phyloP scores from a whole-genome alignment of 345 rosid genomes.

The Ricinus communis region DNA sequence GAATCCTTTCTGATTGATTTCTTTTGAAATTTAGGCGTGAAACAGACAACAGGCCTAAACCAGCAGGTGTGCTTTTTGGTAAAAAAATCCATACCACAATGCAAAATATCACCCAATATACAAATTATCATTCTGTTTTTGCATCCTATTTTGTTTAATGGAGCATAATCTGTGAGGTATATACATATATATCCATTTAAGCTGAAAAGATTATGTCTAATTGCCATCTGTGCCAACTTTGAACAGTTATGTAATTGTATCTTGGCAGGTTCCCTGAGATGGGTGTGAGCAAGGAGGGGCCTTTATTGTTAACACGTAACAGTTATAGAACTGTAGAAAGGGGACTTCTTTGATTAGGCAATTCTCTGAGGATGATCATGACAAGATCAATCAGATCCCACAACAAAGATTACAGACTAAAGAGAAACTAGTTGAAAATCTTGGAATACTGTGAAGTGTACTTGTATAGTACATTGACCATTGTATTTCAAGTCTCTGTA shows the following conservation, averaged over 20 bases:
- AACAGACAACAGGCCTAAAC: background rate
- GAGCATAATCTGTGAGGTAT: background rate
- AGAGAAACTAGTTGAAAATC: background rate
- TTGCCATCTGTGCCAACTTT: background rate
- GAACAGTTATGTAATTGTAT: background rate
- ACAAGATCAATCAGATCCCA: constrained; percentile 3
- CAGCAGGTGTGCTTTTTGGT: background rate
- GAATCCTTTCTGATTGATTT: too few species aligned
- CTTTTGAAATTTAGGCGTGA: background rate
- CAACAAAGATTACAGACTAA: constrained; percentile 10
- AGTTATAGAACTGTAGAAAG: constrained; percentile 8
- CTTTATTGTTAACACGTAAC: background rate
- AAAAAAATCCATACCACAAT: background rate
- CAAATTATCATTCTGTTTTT: too few species aligned
- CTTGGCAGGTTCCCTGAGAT: constrained; percentile 9
- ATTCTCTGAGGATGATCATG: background rate
- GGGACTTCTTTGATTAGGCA: constrained; percentile 6
- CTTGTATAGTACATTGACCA: too few species aligned
- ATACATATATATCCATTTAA: background rate
- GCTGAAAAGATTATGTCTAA: background rate
- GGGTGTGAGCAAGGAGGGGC: constrained; percentile 11
- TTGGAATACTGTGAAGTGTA: too few species aligned
- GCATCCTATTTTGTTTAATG: background rate
- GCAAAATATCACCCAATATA: too few species aligned
- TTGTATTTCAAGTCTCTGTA: too few species aligned